phyloP scores from a whole-genome alignment of 202 grass and related monocot genomes.

The Alloteropsis angusta region DNA sequence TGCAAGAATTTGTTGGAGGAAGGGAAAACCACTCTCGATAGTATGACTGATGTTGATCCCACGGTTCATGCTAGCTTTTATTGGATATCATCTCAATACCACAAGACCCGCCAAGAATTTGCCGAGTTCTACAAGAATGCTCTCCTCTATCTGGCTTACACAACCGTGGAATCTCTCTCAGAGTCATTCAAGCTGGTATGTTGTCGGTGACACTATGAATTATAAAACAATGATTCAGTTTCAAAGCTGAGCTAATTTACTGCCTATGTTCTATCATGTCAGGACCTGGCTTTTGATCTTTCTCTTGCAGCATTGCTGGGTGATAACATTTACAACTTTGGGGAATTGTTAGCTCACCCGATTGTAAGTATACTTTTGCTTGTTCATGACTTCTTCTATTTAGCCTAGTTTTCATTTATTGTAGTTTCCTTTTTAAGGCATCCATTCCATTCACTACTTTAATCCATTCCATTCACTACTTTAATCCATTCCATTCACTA shows the following conservation, averaged over 20 bases:
- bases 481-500: not conserved
- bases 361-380: constrained; percentile 65
- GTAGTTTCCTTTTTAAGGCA: not conserved
- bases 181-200: constrained; percentile 79
- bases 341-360: constrained; percentile 84
- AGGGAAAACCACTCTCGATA: constrained; percentile 70
- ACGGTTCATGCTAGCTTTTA: constrained; percentile 82
- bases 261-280: not conserved
- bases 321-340: constrained; percentile 98
- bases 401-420: not conserved
- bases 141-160: constrained; percentile 96
- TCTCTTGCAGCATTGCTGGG: constrained; percentile 87
- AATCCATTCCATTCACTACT: too few relatives aligned
- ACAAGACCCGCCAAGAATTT: constrained; percentile 84
- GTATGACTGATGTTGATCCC: constrained; percentile 93
- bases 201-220: not conserved
- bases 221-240: constrained; percentile 1
- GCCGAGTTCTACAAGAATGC: constrained; percentile 88
- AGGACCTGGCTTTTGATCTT: constrained; percentile 93
- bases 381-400: not conserved
- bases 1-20: constrained; percentile 91
- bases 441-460: not conserved
- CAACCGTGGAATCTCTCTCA: constrained; percentile 77
- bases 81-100: constrained; percentile 87
- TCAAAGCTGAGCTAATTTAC: not conserved